A percentile compares a stretch with the other conserved stretches of the same genome.
Conservation (phyloP, 495 filamentous ascomycete genomes). For the Terfezia boudieri region DNA sequence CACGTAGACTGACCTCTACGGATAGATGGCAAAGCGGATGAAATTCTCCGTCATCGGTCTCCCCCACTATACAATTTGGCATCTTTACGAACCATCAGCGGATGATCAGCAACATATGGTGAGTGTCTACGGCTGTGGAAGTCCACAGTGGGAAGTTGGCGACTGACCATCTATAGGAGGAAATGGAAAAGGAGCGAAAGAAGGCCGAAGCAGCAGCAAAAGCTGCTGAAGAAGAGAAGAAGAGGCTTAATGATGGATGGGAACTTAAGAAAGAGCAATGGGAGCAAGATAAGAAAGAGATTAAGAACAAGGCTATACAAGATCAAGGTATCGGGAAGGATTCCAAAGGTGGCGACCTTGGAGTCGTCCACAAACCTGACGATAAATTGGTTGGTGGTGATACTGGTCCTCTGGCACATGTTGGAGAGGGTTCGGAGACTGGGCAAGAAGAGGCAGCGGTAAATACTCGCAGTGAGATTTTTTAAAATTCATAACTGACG, state of each 20-base stretch:
- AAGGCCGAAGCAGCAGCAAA: slow-evolving; percentile 35
- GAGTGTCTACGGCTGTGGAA: background rate
- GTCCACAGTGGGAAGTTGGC: background rate
- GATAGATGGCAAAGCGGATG: slow-evolving; percentile 91
- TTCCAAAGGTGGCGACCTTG: slow-evolving; percentile 1
- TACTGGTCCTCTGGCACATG: slow-evolving; percentile 12
- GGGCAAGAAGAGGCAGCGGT: too few species aligned
- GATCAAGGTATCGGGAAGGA: slow-evolving; percentile 2
- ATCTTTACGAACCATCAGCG: slow-evolving; percentile 93
- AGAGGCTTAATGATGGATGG: slow-evolving; percentile 33
- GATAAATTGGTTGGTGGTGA: slow-evolving; percentile 3
- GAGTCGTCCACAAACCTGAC: background rate
- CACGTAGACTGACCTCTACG: too few species aligned
- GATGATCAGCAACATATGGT: slow-evolving; percentile 97
- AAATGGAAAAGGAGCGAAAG: slow-evolving; percentile 43
- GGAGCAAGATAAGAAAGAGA: slow-evolving; percentile 60
- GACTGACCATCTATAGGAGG: slow-evolving; percentile 16
- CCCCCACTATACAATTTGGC: slow-evolving; percentile 98
- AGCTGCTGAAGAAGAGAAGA: slow-evolving; percentile 27
- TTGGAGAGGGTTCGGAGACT: slow-evolving; percentile 3
- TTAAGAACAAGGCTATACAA: slow-evolving; percentile 42
- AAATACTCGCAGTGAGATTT: background rate
- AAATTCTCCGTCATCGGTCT: slow-evolving; percentile 87
- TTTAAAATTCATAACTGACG: background rate
- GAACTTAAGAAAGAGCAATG: slow-evolving; percentile 44